Evolutionary conservation across 2,329 filamentous ascomycete species (phyloP).

Genomic region (Sporothrix luriei): DNA sequence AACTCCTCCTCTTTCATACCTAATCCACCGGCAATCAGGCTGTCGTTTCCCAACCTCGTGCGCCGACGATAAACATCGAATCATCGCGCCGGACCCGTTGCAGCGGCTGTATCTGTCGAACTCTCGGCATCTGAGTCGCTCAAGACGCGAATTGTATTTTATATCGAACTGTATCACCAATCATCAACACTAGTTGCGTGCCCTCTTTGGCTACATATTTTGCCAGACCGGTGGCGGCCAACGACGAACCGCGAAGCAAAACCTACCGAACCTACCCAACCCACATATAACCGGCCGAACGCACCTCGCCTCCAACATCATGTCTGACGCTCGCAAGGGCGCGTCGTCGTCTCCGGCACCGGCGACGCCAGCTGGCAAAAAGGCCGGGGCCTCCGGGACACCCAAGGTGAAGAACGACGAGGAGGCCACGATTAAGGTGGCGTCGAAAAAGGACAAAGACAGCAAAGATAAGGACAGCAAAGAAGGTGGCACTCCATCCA

Average conservation of each 20-base stretch:
- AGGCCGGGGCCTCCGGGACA: constrained; percentile 32
- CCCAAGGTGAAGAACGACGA: constrained; percentile 52
- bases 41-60: constrained; percentile 9
- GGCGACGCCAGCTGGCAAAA: constrained; percentile 32
- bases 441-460: constrained; percentile 58
- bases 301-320: constrained; percentile 32
- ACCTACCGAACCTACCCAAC: not conserved
- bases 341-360: constrained; percentile 37
- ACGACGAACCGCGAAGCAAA: not conserved
- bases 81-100: constrained; percentile 4
- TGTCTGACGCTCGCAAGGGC: constrained; percentile 42
- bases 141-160: not conserved
- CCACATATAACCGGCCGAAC: not conserved
- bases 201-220: not conserved
- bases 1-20: constrained; percentile 19
- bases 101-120: not conserved
- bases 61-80: constrained; percentile 21
- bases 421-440: constrained; percentile 64
- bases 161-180: not conserved
- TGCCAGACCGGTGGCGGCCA: not conserved
- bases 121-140: not conserved
- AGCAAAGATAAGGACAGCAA: not conserved
- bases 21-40: constrained; percentile 15
- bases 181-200: not conserved
- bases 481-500: constrained; percentile 30